Evolutionary conservation across 495 filamentous ascomycete genomes (phyloP).

Genomic region (Penicillium alfredii): DNA sequence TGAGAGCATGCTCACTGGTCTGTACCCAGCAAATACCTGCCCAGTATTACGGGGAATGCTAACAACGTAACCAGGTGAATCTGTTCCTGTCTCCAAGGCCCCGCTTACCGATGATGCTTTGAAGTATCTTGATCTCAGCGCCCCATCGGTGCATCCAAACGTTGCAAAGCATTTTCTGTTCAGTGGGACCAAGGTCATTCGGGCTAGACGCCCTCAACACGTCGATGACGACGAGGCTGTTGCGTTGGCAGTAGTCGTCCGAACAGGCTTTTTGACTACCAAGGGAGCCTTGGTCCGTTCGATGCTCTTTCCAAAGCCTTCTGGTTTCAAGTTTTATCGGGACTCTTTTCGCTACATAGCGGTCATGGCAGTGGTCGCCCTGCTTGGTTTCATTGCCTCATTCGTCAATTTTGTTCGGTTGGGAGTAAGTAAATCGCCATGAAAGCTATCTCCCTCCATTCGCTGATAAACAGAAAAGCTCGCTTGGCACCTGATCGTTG

Average conservation of each 20-base stretch:
- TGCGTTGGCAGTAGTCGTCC: conserved; percentile 82
- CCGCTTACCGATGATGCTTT: conserved; percentile 82
- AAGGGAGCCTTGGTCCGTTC: conserved; percentile 94
- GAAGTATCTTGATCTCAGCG: conserved; percentile 61
- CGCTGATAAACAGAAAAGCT: conserved; percentile 44
- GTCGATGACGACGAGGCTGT: conserved; percentile 82
- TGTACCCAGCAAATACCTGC: conserved; percentile 7
- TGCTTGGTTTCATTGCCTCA: conserved; percentile 81
- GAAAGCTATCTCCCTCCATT: not conserved
- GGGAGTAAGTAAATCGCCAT: conserved; percentile 40
- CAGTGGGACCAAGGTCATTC: conserved; percentile 90
- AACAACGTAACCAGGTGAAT: conserved; percentile 62
- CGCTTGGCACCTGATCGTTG: conserved; percentile 81
- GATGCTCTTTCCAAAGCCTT: conserved; percentile 98
- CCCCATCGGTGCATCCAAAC: conserved; percentile 71
- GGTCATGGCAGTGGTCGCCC: conserved; percentile 88
- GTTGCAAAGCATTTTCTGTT: conserved; percentile 87
- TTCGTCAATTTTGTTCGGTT: conserved; percentile 89
- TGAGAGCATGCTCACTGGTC: conserved; percentile 97
- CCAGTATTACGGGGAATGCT: conserved; percentile 5
- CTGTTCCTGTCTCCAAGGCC: conserved; percentile 89
- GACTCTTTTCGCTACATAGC: conserved; percentile 98
- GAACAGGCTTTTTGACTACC: conserved; percentile 95
- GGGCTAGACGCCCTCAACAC: conserved; percentile 81
- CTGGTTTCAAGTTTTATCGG: conserved; percentile 95